phyloP scores from a whole-genome alignment of 176 grass and related monocot genomes.

The Neostapfia colusana region DNA sequence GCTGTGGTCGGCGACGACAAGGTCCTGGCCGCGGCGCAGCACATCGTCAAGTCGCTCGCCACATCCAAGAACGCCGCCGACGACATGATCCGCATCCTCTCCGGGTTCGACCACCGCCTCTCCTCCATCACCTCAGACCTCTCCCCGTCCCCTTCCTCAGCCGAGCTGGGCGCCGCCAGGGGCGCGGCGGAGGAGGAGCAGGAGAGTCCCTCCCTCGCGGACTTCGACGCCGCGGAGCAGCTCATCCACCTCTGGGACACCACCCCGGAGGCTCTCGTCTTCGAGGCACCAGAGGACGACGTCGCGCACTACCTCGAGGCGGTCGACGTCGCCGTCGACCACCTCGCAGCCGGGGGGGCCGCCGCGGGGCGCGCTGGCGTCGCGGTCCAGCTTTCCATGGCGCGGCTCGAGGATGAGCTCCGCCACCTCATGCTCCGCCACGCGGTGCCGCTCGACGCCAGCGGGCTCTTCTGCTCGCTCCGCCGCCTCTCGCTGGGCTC shows the following conservation, averaged over 20 bases:
- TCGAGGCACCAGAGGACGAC: too few relatives aligned
- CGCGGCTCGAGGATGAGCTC: constrained; percentile 85
- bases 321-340: constrained; percentile 36
- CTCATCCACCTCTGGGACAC: too few relatives aligned
- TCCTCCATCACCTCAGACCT: constrained; percentile 68
- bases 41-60: constrained; percentile 97
- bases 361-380: constrained; percentile 38
- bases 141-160: constrained; percentile 40
- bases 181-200: too few relatives aligned
- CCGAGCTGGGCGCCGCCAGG: background rate
- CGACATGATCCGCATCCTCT: constrained; percentile 99
- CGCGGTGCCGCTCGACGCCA: constrained; percentile 67
- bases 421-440: constrained; percentile 73
- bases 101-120: constrained; percentile 89
- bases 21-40: constrained; percentile 91
- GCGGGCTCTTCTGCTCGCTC: constrained; percentile 71
- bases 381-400: constrained; percentile 81
- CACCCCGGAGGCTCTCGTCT: too few relatives aligned
- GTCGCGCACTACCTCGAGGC: too few relatives aligned
- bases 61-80: constrained; percentile 98
- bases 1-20: constrained; percentile 60
- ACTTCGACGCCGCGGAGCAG: too few relatives aligned
- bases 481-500: constrained; percentile 84
- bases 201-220: too few relatives aligned
- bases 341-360: background rate